Conservation (phyloP, 768 basidiomycete species). For the Paxillus involutus region DNA sequence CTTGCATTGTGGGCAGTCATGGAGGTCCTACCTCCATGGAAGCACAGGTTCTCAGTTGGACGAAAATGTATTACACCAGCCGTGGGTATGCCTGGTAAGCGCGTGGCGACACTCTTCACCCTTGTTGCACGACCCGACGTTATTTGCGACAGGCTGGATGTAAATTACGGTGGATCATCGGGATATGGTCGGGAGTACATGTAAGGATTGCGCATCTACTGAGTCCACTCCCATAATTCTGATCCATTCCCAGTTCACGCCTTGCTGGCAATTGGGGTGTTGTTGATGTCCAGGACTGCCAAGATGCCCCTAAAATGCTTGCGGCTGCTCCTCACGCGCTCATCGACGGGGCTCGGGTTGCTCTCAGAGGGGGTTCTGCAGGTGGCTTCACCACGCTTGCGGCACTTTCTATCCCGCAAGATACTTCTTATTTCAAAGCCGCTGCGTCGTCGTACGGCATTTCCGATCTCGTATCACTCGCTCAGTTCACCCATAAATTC, state of each 20-base stretch:
- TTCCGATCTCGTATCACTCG: conserved; percentile 57
- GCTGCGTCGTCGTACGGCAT: conserved; percentile 70
- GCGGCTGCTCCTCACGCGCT: conserved; percentile 45
- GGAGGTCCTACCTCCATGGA: conserved; percentile 67
- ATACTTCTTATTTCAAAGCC: conserved; percentile 51
- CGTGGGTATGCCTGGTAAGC: conserved; percentile 72
- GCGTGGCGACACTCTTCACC: too few relatives aligned
- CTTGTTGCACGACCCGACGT: background rate
- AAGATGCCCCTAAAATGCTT: conserved; percentile 50
- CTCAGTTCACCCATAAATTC: conserved; percentile 71
- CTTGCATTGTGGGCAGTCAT: conserved; percentile 63
- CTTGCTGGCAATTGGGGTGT: conserved; percentile 72
- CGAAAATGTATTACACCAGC: conserved; percentile 65
- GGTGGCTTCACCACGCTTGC: conserved; percentile 72
- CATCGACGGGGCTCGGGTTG: conserved; percentile 61
- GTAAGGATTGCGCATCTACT: conserved; percentile 19
- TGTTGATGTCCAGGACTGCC: conserved; percentile 69
- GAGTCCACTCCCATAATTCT: background rate
- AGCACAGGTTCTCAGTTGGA: conserved; percentile 49
- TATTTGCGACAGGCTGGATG: conserved; percentile 51
- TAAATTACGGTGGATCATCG: conserved; percentile 76
- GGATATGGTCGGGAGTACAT: conserved; percentile 73
- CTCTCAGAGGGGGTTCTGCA: conserved; percentile 71
- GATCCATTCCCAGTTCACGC: conserved; percentile 36
- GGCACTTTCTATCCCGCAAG: conserved; percentile 40